Evolutionary conservation across 2,329 filamentous ascomycete species (phyloP), one percentile per base, ranked within the genome.

Genomic region (Colletotrichum neosansevieriae): DNA sequence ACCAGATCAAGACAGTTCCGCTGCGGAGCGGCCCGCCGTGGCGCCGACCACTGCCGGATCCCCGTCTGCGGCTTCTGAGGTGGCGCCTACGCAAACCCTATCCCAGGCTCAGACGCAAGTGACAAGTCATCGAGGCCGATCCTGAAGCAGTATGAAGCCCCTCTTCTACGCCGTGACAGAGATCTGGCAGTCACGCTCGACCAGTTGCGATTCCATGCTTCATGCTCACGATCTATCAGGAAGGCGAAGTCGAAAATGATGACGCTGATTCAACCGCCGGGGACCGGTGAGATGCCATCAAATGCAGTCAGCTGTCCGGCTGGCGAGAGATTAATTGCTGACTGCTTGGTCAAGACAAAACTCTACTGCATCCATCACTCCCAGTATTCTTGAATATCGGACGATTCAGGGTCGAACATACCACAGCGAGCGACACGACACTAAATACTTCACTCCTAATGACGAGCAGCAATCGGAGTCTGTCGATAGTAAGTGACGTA

Each of bases 391-490:
- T 0, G 53, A 73, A 0, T 77, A 78, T 63, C 73, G 76, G 11
- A 75, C 70, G 2, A 66, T 77, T 34, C 60, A 76, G 6, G 76
- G 76, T 3, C 70, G 76, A 15, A 76, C 72, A 1, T 78, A 73
- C 51, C 75, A 78, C 68, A 9, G 74, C 71, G 38, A 74, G 67
- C 49, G 69, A 71, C 42, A 63, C 21, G 71, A 34, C 76, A 77
- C 59, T 76, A 76, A 74, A 6, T 36, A 59, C 42, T 57, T 57
- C 10, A 57, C 36, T 11, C 71, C 71, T 19, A 67, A 62, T 45
- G 70, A 71, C 51, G 61, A 72, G 1, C 54, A 71, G 53, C 71
- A 72, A 44, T 59, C 34, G 15, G 63, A 70, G 19, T 59, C 51
- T 10, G 42, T 71, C 9, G 72, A 77, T 51, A 69, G 42, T 45